Evolutionary conservation across 257 asterid genomes (phyloP).

Genomic region (Fraxinus anomala): DNA sequence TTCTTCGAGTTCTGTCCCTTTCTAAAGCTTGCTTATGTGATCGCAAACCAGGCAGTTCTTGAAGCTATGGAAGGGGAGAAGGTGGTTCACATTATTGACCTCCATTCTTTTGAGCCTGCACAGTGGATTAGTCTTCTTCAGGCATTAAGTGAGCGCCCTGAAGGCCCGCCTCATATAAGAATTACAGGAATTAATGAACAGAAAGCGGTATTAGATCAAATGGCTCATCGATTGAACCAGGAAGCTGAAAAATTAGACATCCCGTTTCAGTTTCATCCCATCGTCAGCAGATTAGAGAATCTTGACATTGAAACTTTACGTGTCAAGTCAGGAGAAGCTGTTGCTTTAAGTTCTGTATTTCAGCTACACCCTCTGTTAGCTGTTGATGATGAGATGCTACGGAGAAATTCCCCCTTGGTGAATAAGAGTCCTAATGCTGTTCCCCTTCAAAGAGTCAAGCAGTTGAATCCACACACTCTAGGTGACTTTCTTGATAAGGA

Average conservation of each 20-base stretch:
- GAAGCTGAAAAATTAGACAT: slow-evolving; percentile 71
- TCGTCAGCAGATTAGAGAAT: slow-evolving; percentile 51
- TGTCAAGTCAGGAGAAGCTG: slow-evolving; percentile 75
- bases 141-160: slow-evolving; percentile 48
- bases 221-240: slow-evolving; percentile 48
- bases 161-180: slow-evolving; percentile 71
- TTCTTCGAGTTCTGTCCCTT: slow-evolving; percentile 70
- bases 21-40: slow-evolving; percentile 60
- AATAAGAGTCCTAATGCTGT: slow-evolving; percentile 28
- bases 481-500: slow-evolving; percentile 60
- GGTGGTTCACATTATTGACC: slow-evolving; percentile 69
- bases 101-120: slow-evolving; percentile 57
- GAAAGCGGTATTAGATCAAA: slow-evolving; percentile 55
- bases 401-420: slow-evolving; percentile 33
- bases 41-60: slow-evolving; percentile 68
- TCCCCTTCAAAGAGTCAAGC: slow-evolving; percentile 35
- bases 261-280: slow-evolving; percentile 65
- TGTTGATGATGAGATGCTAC: slow-evolving; percentile 40
- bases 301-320: slow-evolving; percentile 56
- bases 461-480: slow-evolving; percentile 41
- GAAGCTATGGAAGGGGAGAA: slow-evolving; percentile 81
- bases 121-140: slow-evolving; percentile 67
- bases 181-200: slow-evolving; percentile 63
- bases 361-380: slow-evolving; percentile 64
- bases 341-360: slow-evolving; percentile 59